A percentile compares a stretch with the other conserved stretches of the same genome.
Conservation (phyloP, 1,284 basidiomycete species). For the Pulchroboletus neoregius region DNA sequence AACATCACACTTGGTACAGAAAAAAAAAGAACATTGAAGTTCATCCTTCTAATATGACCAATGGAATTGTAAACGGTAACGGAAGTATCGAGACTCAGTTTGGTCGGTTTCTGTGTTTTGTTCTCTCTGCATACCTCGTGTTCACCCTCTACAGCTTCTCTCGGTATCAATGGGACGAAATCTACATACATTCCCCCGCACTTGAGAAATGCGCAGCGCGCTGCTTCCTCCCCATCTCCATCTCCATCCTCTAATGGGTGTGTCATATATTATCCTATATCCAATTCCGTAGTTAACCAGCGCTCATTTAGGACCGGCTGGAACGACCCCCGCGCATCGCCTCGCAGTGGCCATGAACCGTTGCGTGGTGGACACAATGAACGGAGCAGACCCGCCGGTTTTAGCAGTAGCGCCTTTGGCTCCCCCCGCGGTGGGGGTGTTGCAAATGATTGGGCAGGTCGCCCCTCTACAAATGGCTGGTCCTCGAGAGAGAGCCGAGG, state of each 20-base stretch:
- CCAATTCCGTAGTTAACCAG: conserved; percentile 15
- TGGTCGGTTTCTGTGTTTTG: conserved; percentile 46
- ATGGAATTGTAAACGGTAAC: conserved; percentile 79
- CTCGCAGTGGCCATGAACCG: conserved; percentile 52
- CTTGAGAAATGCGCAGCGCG: conserved; percentile 77
- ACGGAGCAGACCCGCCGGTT: conserved; percentile 43
- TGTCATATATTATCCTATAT: conserved; percentile 23
- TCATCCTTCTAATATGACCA: conserved; percentile 68
- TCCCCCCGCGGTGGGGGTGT: conserved; percentile 40
- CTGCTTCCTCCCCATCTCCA: conserved; percentile 52
- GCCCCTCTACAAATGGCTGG: conserved; percentile 39
- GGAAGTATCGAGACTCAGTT: conserved; percentile 80
- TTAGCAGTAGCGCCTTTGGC: conserved; percentile 35
- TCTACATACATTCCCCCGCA: conserved; percentile 93
- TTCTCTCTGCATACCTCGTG: conserved; percentile 25
- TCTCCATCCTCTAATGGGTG: conserved; percentile 49
- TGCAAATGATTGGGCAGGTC: conserved; percentile 45
- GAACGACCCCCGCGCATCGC: conserved; percentile 64
- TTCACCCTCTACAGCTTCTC: conserved; percentile 44
- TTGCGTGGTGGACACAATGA: conserved; percentile 44
- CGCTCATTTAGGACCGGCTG: conserved; percentile 57
- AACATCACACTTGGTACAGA: conserved; percentile 17
- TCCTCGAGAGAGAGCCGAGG: conserved; percentile 36
- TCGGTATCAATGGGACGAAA: conserved; percentile 68
- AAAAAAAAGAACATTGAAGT: conserved; percentile 30